Conservation (phyloP, 805 yeast genomes). For the Hermanozyma aechmeae region DNA sequence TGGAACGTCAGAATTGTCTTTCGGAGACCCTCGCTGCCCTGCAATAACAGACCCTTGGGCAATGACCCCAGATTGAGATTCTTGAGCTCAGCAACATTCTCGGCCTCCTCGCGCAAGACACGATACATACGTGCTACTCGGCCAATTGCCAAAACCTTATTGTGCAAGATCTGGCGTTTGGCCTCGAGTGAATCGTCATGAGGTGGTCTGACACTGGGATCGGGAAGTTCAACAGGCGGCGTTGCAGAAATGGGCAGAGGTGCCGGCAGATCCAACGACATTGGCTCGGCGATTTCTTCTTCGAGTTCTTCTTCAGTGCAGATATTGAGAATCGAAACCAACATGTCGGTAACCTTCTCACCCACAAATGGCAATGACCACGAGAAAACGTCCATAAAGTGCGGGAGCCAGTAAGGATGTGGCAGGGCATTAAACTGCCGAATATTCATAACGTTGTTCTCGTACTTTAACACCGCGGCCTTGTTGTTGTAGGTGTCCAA, state of each 20-base stretch:
- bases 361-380: slow-evolving; percentile 98
- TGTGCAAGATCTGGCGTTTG: slow-evolving; percentile 50
- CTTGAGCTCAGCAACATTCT: slow-evolving; percentile 73
- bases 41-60: slow-evolving; percentile 78
- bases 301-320: slow-evolving; percentile 93
- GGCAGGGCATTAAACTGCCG: slow-evolving; percentile 89
- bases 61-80: slow-evolving; percentile 62
- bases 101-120: slow-evolving; percentile 80
- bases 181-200: no score
- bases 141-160: slow-evolving; percentile 93
- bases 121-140: slow-evolving; percentile 88
- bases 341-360: slow-evolving; percentile 89
- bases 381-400: slow-evolving; percentile 93
- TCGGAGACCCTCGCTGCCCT: slow-evolving; percentile 75
- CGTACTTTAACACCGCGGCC: slow-evolving; percentile 91
- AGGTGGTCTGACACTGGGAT: no score
- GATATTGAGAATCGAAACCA: slow-evolving; percentile 79
- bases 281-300: slow-evolving; percentile 36
- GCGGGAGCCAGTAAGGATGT: slow-evolving; percentile 96
- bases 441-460: slow-evolving; percentile 86
- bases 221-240: no score
- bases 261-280: no score
- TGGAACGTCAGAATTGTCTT: slow-evolving; percentile 64
- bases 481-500: slow-evolving; percentile 87
- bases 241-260: no score